Base-by-base conservation (phyloP, 2,329 filamentous ascomycete species). In the Fusarium veterinarium region DNA sequence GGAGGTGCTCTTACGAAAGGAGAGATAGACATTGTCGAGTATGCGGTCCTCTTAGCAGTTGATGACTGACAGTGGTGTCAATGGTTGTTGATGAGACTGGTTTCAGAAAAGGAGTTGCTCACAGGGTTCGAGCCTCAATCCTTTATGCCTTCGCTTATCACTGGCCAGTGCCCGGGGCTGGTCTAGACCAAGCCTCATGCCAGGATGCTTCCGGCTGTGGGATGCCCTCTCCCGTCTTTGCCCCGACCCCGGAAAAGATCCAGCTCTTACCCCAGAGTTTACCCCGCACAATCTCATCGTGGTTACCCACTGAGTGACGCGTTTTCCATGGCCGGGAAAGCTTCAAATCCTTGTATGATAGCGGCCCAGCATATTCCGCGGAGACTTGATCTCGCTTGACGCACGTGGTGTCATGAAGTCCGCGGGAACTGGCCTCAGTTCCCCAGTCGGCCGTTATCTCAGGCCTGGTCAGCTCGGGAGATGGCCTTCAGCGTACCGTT, bases 141-240 rank as follows among this genome's bases (percentile, higher is more conserved):
- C 46, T 51, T 51, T 59, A 38, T 59, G 33, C n/a, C 19, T 48
- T 20, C 13, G 14, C n/a, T 19, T 51, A 48, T 31, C 25, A 31
- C 41, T 19, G 12, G 33, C 23, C 31, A 30, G 12, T 6, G 3
- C 14, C 19, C 3, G 10, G 13, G 1, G 41, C 14, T 37, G 41
- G 55, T 58, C 55, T 48, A 48, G 41, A 58, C 10, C 55, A 58
- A 48, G 55, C 41, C 55, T 48, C 23, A 35, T 37, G 25, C 14
- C 31, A 48, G 30, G 31, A 37, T 48, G 31, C 1, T 13, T 23
- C 23, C 31, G 41, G 55, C 41, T n/a, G 23, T 5, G 13, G 13
- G 11, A 48, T 8, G 9, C 17, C 13, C 19, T 4, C 41, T 48
- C 31, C 55, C 55, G 55, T 25, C n/a, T 6, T 58, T 58, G 31